Conservation (phyloP, 495 filamentous ascomycete genomes). For the Thermothielavioides terrestris region DNA sequence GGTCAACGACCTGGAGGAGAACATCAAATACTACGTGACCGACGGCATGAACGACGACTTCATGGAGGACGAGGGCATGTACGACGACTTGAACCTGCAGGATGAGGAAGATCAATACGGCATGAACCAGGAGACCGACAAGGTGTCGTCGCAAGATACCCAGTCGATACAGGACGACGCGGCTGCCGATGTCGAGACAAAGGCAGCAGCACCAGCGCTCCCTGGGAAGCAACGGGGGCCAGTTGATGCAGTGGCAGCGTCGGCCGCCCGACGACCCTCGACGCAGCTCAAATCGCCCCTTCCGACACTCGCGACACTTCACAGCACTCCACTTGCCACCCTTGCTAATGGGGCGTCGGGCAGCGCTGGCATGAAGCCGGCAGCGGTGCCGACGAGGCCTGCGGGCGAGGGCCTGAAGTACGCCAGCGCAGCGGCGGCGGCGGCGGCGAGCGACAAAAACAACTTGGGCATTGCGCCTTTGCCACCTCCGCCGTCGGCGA, state of each 20-base stretch:
- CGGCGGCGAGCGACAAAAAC: constrained; percentile 89
- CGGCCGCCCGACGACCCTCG: constrained; percentile 66
- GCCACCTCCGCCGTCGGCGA: constrained; percentile 66
- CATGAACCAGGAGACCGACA: constrained; percentile 72
- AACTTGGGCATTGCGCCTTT: constrained; percentile 90
- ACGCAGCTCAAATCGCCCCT: constrained; percentile 89
- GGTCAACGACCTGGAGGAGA: constrained; percentile 79
- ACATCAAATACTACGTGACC: constrained; percentile 89
- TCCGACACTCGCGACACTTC: constrained; percentile 79
- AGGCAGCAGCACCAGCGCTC: constrained; percentile 36
- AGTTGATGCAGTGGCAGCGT: constrained; percentile 40
- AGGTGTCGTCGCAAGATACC: constrained; percentile 87
- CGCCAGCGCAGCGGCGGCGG: constrained; percentile 90
- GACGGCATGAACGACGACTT: constrained; percentile 83
- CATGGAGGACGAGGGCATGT: constrained; percentile 81
- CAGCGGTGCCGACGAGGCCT: constrained; percentile 71
- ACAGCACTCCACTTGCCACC: constrained; percentile 52
- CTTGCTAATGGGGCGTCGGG: constrained; percentile 50
- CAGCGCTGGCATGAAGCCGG: constrained; percentile 71
- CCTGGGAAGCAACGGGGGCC: constrained; percentile 46
- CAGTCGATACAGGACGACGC: constrained; percentile 85
- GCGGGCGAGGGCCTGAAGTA: constrained; percentile 91
- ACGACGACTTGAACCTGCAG: constrained; percentile 86
- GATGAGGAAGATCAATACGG: constrained; percentile 84
- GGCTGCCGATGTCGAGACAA: constrained; percentile 50